Evolutionary conservation across 176 grass and related monocot species (phyloP), one percentile per base, ranked within the genome.

Genomic region (Avena atlantica): DNA sequence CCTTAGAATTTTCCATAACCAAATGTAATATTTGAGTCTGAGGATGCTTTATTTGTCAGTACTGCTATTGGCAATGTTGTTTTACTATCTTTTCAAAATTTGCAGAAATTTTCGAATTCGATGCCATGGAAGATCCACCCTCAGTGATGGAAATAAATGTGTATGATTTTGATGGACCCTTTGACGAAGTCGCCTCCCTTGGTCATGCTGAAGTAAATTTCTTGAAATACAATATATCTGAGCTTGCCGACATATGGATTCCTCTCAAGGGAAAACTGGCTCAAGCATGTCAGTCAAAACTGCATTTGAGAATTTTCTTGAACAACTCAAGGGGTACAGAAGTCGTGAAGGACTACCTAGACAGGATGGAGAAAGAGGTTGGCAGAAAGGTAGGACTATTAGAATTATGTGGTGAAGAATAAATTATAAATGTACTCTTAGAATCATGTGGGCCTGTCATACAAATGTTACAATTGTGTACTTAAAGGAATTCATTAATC

Each of bases 21-120:
- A 44, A 71, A 57, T 37, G 9, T 25, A 29, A 12, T 15, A 70
- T 16, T 11, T 2, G 24, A 13, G 5, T 56, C 44, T 27, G 13
- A 20, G 13, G 65, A 64, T 74, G 20, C 27, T 78, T 83, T 59
- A 47, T 49, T 48, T 69, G 8, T 59, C 58, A 52, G 14, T 90
- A 8, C 3, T 78, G 63, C 8, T 72, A 86, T 49, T 40, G 23
- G 4, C 10, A 72, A 74, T 37, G 48, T 75, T 86, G 1, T 68
- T 53, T 68, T 56, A 27, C 74, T 80, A n/a, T 13, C 45, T 63
- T 74, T 76, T 62, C 37, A 63, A 90, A 87, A 70, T 62, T 87
- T 92, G 62, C 93, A 98, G 96, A 98, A 91, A 91, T 98, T 71
- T 98, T 98, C 16, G 93, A 96, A 86, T 98, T 98, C 81, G 96